Evolutionary conservation across 352 stramenopile species (phyloP).

Genomic region (Phytopythium boreale): DNA sequence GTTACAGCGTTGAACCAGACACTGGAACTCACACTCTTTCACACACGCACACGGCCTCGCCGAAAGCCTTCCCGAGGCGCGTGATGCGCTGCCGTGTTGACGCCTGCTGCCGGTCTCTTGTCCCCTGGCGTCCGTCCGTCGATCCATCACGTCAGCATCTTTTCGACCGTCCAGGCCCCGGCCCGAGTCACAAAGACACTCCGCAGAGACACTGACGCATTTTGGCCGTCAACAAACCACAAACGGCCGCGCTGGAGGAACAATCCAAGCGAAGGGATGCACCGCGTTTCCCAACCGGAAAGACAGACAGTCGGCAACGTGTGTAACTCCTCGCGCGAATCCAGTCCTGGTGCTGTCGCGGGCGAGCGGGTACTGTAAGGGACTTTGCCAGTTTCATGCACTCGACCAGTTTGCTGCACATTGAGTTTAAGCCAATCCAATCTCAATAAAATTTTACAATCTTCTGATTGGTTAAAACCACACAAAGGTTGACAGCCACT

Average conservation of each 20-base stretch:
- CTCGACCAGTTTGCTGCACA: too few species aligned
- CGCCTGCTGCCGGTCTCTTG: background rate
- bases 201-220: background rate
- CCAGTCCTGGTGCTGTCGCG: too few species aligned
- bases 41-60: background rate
- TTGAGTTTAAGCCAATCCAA: too few species aligned
- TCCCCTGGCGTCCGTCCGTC: background rate
- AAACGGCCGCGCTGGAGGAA: too few species aligned
- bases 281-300: background rate
- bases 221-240: too few species aligned
- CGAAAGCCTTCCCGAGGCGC: too few species aligned
- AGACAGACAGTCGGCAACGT: background rate
- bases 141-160: background rate
- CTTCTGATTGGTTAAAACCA: too few species aligned
- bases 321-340: background rate
- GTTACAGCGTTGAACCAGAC: background rate
- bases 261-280: background rate
- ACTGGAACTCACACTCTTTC: background rate
- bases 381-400: too few species aligned
- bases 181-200: background rate
- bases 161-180: background rate
- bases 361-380: too few species aligned
- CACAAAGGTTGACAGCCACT: too few species aligned
- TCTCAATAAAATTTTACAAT: too few species aligned
- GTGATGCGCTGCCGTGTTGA: background rate